Evolutionary conservation across 2,329 filamentous ascomycete species (phyloP), one percentile per base, ranked within the genome.

Genomic region (Ophiocordyceps camponoti-floridani): DNA sequence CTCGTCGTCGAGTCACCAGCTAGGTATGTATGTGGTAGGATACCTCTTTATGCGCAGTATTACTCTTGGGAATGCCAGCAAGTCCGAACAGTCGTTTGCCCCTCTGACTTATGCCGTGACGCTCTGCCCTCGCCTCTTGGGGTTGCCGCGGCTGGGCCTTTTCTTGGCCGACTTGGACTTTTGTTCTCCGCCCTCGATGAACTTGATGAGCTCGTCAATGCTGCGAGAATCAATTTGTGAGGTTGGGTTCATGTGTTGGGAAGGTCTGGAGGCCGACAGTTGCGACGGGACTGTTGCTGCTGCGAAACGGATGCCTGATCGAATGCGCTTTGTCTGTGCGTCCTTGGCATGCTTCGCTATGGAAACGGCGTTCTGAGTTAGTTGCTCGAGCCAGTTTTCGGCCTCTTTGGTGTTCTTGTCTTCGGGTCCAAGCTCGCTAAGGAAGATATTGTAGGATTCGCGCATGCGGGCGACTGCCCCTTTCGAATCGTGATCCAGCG

Each of bases 371-470:
- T 93, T 95, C 62, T 93, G 84, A 0, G 89, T 96, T 47, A 98
- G 75, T 63, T 94, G 88, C 63, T 94, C 86, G 23, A 96, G 76
- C 91, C 91, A 98, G 57, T 77, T 84, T 67, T 94, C 88, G 2
- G 91, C 89, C 62, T 98, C 91, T 69, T 94, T 95, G 50, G 91
- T 98, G 69, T 98, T 96, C 63, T 88, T 86, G 62, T 96, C 88
- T 37, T 94, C 80, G 2, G 87, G 69, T 27, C 91, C 91, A 5
- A 98, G 79, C 56, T 91, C 79, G 47, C 71, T 68, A 50, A 88
- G 77, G 79, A 98, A 98, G 59, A 95, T 93, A 64, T 83, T 94
- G 69, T 88, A 95, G 41, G 87, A 91, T 62, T 95, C 88, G 48
- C 87, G 84, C 91, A 98, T 98, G 59, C 84, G 82, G 58, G 76